Evolutionary conservation across 2,329 filamentous ascomycete species (phyloP).

Genomic region (Colletotrichum lentis): DNA sequence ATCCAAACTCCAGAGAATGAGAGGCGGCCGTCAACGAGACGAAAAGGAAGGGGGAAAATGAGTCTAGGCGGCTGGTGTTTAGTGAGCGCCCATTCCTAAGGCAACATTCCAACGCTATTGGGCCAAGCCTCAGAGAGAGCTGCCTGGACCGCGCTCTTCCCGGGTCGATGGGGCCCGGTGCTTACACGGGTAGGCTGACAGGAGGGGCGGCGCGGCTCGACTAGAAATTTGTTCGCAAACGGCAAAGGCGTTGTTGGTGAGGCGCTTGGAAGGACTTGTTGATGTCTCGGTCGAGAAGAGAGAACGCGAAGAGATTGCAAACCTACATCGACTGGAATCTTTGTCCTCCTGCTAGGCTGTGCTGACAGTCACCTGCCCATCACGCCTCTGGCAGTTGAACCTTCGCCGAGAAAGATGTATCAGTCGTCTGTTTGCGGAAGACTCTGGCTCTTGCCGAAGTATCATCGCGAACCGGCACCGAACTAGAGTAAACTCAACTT

Average conservation of each 20-base stretch:
- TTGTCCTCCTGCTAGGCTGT: not conserved
- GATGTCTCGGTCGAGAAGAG: constrained; percentile 28
- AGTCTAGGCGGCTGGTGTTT: constrained; percentile 3
- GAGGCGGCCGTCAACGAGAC: not conserved
- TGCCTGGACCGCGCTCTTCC: not conserved
- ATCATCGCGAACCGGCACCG: constrained; percentile 14
- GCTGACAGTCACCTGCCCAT: not conserved
- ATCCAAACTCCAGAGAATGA: not conserved
- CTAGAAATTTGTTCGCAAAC: constrained; percentile 29
- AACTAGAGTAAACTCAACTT: constrained; percentile 3
- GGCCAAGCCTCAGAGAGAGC: constrained; percentile 9
- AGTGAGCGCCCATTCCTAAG: constrained; percentile 21
- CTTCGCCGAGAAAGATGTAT: not conserved
- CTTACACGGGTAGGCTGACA: not conserved
- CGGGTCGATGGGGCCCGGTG: not conserved
- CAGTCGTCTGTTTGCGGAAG: constrained; percentile 23
- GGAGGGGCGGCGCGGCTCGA: too few species aligned
- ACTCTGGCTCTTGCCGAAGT: constrained; percentile 26
- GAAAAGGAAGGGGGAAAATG: constrained; percentile 1
- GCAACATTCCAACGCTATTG: constrained; percentile 19
- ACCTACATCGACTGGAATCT: constrained; percentile 19
- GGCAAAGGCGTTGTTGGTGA: constrained; percentile 19
- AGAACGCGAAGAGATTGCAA: constrained; percentile 22
- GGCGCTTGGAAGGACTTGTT: constrained; percentile 28
- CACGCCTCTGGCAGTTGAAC: not conserved